phyloP scores from a whole-genome alignment of 2,329 filamentous ascomycete genomes.

The Dryadomyces quercus-mongolicae region DNA sequence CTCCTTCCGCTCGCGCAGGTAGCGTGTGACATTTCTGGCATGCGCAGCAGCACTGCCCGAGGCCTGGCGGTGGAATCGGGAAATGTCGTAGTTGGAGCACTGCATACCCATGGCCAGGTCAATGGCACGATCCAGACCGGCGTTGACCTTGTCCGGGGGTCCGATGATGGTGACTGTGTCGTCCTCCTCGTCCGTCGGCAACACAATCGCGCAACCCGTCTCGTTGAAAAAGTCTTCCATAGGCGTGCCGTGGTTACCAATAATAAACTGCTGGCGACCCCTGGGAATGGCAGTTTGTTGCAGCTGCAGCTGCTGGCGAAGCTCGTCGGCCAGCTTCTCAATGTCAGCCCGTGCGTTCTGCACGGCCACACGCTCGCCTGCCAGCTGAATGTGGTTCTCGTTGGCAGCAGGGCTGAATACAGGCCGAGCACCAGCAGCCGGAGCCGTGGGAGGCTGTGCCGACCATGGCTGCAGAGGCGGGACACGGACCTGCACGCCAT shows the following conservation, averaged over 20 bases:
- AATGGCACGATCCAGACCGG: conserved; percentile 72
- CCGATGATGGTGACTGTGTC: conserved; percentile 80
- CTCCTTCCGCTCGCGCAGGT: conserved; percentile 70
- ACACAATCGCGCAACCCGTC: conserved; percentile 79
- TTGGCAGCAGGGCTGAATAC: conserved; percentile 57
- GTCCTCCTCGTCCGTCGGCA: conserved; percentile 67
- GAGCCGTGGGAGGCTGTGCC: conserved; percentile 52
- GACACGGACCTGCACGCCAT: conserved; percentile 69
- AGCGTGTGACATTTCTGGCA: conserved; percentile 76
- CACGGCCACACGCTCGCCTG: conserved; percentile 73
- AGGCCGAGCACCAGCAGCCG: conserved; percentile 51
- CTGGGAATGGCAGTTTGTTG: conserved; percentile 74
- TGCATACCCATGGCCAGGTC: conserved; percentile 82
- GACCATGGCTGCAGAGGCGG: conserved; percentile 71
- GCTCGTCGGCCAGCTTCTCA: conserved; percentile 63
- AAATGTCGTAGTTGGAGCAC: conserved; percentile 70
- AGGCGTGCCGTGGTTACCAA: conserved; percentile 69
- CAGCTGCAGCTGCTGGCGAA: conserved; percentile 63
- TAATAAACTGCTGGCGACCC: conserved; percentile 87
- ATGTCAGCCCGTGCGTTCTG: conserved; percentile 70
- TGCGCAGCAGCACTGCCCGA: conserved; percentile 63
- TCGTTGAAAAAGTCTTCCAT: conserved; percentile 79
- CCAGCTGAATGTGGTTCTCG: conserved; percentile 71
- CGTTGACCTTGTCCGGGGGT: conserved; percentile 58
- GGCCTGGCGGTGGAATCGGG: conserved; percentile 63